Percentiles rank a stretch among this genome's conserved stretches.
Evolutionary conservation across 192 early-diverging fungal species (phyloP).

Genomic region (Dimargaris cristalligena): DNA sequence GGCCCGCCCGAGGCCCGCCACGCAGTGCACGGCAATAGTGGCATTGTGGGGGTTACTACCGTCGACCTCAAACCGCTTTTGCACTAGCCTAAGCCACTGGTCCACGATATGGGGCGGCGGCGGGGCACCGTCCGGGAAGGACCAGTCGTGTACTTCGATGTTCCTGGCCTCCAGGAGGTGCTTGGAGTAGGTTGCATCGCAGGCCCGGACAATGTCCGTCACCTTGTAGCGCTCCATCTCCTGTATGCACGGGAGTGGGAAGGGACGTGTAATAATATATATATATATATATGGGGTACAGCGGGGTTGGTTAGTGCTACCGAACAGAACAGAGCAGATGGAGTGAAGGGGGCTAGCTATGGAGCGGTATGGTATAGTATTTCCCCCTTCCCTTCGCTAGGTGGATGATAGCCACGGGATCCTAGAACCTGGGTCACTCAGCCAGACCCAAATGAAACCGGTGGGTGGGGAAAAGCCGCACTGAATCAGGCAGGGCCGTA

Average conservation of each 20-base stretch:
- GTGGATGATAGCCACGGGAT: too few species aligned
- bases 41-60: slow-evolving; percentile 4
- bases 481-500: too few species aligned
- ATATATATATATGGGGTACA: too few species aligned
- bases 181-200: slow-evolving; percentile 71
- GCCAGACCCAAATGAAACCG: too few species aligned
- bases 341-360: too few species aligned
- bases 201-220: slow-evolving; percentile 77
- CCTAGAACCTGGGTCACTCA: too few species aligned
- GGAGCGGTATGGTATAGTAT: too few species aligned
- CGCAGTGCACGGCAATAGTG: slow-evolving; percentile 83
- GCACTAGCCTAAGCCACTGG: slow-evolving; percentile 52
- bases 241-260: background rate
- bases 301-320: too few species aligned
- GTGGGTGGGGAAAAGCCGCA: too few species aligned
- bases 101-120: slow-evolving; percentile 34
- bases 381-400: too few species aligned
- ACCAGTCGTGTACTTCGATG: slow-evolving; percentile 44
- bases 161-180: slow-evolving; percentile 34
- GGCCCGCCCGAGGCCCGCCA: slow-evolving; percentile 87
- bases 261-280: too few species aligned
- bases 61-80: slow-evolving; percentile 21
- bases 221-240: slow-evolving; percentile 60
- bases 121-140: background rate
- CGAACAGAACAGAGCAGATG: too few species aligned